Percentiles rank a stretch among this genome's conserved stretches.
phyloP scores from a whole-genome alignment of 2,329 filamentous ascomycete species.

The Scortechinia acanthostroma region DNA sequence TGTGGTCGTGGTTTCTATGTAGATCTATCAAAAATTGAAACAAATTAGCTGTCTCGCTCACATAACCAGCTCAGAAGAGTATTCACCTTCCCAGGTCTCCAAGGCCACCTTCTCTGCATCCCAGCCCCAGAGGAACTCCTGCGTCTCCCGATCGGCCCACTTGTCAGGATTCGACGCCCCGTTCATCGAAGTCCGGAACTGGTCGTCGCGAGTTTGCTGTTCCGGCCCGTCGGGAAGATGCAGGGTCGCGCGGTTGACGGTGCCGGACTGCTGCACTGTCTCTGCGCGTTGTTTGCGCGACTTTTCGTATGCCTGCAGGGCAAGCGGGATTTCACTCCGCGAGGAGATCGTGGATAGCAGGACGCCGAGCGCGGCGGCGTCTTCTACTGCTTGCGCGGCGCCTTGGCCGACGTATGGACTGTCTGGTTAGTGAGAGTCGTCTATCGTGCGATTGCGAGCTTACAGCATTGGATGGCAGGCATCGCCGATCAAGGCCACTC shows the following conservation, averaged over 20 bases:
- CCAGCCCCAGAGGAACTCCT: conserved; percentile 4
- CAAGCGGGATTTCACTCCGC: conserved; percentile 31
- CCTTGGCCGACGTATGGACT: conserved; percentile 54
- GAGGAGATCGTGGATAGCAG: conserved; percentile 32
- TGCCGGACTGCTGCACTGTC: conserved; percentile 44
- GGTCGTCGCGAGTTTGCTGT: background rate
- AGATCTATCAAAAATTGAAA: too few species aligned
- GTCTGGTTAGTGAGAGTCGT: conserved; percentile 1
- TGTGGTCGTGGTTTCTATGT: too few species aligned
- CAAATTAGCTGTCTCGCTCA: too few species aligned
- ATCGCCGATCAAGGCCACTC: conserved; percentile 45
- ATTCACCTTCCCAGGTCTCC: background rate
- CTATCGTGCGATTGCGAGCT: too few species aligned
- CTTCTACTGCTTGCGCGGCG: conserved; percentile 59
- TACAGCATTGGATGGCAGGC: conserved; percentile 52
- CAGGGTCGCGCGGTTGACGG: conserved; percentile 40
- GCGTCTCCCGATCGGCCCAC: conserved; percentile 2
- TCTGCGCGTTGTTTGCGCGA: conserved; percentile 48
- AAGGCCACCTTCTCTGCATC: conserved; percentile 4
- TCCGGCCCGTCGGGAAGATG: conserved; percentile 42
- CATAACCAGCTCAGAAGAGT: too few species aligned
- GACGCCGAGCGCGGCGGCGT: conserved; percentile 46
- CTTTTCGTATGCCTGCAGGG: conserved; percentile 44
- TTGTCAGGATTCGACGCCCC: background rate
- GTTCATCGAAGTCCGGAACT: conserved; percentile 1